Percentiles rank a stretch among this genome's conserved stretches.
Conservation (phyloP, 768 basidiomycete species). For the Suillus fuscotomentosus region DNA sequence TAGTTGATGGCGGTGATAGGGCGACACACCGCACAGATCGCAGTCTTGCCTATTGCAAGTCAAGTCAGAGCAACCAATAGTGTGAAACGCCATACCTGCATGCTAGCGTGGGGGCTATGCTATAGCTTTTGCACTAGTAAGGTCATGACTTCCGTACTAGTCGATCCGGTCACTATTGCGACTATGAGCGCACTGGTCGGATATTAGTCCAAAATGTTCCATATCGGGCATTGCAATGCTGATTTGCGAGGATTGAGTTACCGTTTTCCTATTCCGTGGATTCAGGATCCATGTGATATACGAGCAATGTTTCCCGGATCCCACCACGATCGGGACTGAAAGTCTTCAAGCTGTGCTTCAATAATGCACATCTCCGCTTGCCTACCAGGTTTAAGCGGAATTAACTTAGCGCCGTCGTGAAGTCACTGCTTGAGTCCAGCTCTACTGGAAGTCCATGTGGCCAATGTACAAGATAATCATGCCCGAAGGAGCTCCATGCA, state of each 20-base stretch:
- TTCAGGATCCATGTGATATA: background rate
- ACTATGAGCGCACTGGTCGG: background rate
- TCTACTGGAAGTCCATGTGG: background rate
- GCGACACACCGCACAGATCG: background rate
- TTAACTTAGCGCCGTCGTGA: background rate
- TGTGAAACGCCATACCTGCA: background rate
- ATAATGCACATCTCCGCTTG: background rate
- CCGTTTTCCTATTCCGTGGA: too few relatives aligned
- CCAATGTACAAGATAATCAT: background rate
- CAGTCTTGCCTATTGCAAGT: background rate
- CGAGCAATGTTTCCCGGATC: background rate
- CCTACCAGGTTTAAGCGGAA: background rate
- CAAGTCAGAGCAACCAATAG: background rate
- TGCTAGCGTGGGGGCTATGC: background rate
- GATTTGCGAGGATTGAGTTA: background rate
- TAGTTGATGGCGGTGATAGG: background rate
- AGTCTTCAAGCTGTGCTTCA: background rate
- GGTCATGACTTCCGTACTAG: background rate
- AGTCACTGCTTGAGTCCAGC: background rate
- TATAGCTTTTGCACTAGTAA: background rate
- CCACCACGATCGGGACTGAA: background rate
- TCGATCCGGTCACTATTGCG: background rate
- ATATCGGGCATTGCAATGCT: background rate
- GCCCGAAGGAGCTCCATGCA: background rate
- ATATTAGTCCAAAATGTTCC: background rate